Evolutionary conservation across 768 basidiomycete genomes (phyloP).

Genomic region (Amyloporia xantha): DNA sequence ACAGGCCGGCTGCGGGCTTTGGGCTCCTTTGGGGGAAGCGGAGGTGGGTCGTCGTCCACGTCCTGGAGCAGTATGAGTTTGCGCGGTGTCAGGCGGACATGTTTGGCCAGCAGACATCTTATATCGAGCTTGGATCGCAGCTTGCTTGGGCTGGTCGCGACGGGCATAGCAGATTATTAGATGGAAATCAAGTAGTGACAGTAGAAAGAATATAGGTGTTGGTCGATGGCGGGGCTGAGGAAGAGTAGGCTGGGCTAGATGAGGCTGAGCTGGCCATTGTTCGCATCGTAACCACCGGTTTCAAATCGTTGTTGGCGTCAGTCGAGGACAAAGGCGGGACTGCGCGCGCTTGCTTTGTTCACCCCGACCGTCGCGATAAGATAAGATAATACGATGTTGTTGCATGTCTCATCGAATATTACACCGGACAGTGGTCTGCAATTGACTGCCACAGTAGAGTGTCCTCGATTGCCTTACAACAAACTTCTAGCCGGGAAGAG

Average conservation of each 20-base stretch:
- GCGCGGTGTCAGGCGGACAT: not conserved
- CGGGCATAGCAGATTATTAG: conserved; percentile 3
- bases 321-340: not conserved
- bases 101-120: conserved; percentile 4
- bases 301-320: not conserved
- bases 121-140: conserved; percentile 15
- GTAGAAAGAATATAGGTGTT: not conserved
- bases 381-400: conserved; percentile 1
- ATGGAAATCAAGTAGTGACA: not conserved
- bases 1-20: not conserved
- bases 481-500: too few species aligned
- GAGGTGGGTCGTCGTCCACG: conserved; percentile 8
- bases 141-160: conserved; percentile 3
- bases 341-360: not conserved
- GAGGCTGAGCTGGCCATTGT: conserved; percentile 4
- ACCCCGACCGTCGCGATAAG: not conserved
- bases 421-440: too few species aligned
- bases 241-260: not conserved
- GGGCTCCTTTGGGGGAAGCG: conserved; percentile 13
- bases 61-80: not conserved
- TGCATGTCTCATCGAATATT: too few species aligned
- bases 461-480: too few species aligned
- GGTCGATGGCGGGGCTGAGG: not conserved
- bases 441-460: too few species aligned
- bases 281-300: conserved; percentile 10